Base-by-base conservation (phyloP, 768 basidiomycete species). In the Lentinula edodes region DNA sequence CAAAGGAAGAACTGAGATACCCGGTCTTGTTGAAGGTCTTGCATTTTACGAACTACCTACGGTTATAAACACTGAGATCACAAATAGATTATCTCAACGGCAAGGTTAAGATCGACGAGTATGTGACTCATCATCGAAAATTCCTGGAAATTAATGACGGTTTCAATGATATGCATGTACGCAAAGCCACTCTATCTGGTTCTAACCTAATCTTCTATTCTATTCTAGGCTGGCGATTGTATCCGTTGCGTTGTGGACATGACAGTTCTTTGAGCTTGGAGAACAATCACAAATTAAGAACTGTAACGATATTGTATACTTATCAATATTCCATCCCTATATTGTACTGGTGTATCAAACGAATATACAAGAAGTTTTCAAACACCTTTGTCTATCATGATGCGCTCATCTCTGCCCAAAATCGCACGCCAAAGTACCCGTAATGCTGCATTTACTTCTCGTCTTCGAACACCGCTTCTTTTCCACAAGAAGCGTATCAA, bases 211-310 rank as follows among this genome's bases (percentile, higher is more conserved):
- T 42, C 32, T 58, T 56, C 20, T 70, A 39, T 58, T 56, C 20
- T 70, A 39, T 18, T 66, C 0, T 53, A 94, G 90, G 77, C 74
- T 51, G 95, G 95, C 15, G 82, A 91, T 53, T 97, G 95, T 73
- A 97, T 99, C 70, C 90, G 96, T 64, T 95, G 95, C 66, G 91
- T 99, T 9, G 91, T 98, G 48, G 87, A 96, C 73, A 95, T 98
- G 95, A 71, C 79, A 61, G 42, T 34, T 18, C 58, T 59, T 39
- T 59, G 46, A 59, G 50, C 32, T 8, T 4, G 23, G 84, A 68
- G 80, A 45, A 52, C 36, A 62, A 52, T 32, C 34, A 38, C 8
- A 51, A 42, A 61, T 20, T 41, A 20, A 52, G 38, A 35, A 46
- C 23, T 43, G 45, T 65, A 38, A 32, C 63, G 35, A 43, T 60